Conservation (phyloP, 2,329 filamentous ascomycete genomes). For the Cordyceps sp. region DNA sequence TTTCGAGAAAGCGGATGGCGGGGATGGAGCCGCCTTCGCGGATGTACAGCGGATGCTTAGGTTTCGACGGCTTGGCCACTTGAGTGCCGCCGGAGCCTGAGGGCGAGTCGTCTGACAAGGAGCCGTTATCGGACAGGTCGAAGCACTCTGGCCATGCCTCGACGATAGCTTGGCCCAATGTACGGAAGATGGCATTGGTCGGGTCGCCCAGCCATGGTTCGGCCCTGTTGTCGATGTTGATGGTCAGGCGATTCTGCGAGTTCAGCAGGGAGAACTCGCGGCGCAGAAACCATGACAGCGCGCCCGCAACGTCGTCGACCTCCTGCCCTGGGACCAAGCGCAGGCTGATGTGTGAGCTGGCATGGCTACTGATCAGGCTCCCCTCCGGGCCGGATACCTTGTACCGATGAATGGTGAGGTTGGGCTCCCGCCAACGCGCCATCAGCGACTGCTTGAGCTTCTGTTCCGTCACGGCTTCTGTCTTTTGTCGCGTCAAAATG, state of each 20-base stretch:
- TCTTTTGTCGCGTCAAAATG: constrained; percentile 49
- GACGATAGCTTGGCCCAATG: constrained; percentile 70
- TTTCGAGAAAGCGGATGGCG: constrained; percentile 83
- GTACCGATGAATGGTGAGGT: constrained; percentile 83
- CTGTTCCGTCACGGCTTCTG: constrained; percentile 42
- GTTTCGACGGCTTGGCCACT: constrained; percentile 9
- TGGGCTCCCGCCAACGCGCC: constrained; percentile 89
- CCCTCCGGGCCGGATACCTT: constrained; percentile 85
- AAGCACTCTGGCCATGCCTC: constrained; percentile 59
- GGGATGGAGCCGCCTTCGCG: constrained; percentile 92
- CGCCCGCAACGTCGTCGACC: constrained; percentile 55
- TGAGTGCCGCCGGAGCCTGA: too few species aligned
- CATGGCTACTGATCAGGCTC: constrained; percentile 78
- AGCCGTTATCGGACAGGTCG: constrained; percentile 8
- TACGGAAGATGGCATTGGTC: constrained; percentile 77
- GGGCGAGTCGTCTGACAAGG: too few species aligned
- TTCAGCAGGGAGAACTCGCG: constrained; percentile 57
- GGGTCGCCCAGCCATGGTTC: constrained; percentile 95
- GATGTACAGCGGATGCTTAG: constrained; percentile 69
- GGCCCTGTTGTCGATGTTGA: constrained; percentile 82
- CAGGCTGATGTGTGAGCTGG: constrained; percentile 75
- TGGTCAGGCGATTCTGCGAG: constrained; percentile 63
- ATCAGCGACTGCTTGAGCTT: constrained; percentile 73
- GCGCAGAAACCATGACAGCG: constrained; percentile 50
- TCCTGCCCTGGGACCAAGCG: constrained; percentile 90